Evolutionary conservation across 768 basidiomycete genomes (phyloP), one percentile per base, ranked within the genome.

Genomic region (Porpolomopsis calyptriformis): DNA sequence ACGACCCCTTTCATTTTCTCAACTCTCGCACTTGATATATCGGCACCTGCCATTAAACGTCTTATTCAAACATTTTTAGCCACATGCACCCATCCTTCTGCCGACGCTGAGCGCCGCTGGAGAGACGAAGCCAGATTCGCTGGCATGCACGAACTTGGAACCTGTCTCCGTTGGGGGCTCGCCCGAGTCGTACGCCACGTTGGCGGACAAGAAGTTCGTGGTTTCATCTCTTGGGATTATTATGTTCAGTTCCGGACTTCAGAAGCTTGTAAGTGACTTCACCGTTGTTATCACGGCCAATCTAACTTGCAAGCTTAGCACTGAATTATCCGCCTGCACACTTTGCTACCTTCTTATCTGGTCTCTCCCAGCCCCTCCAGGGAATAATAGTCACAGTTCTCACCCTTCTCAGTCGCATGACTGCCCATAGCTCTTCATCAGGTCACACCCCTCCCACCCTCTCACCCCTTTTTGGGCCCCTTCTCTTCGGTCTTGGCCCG

Each of bases 1-100:
- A 82, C 83, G 18, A 90, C 88, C 2, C 92, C 93, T 18, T 83
- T 96, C 65, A 80, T 97, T 51, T 94, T 97, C 68, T 88, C 87
- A 29, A 79, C 77, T 23, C 77, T 84, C 53, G 91, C 91, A 12
- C 78, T 97, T 49, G 92, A 96, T 56, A 71, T 93, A 34, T 84
- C 79, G 35, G 67, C 80, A 4, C 67, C 78, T n/a, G 76, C 80
- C 26, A 78, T 90, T 55, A 81, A 76, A 55, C 70, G 82, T 41
- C 74, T 97, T 45, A 81, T 94, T 50, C 72, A 77, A n/a, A 66
- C 81, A 5, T 97, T 93, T 64, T 64, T 96, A n/a, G 67, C 71
- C 34, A 80, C 78, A 4, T 83, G 81, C 55, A 46, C 60, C 8
- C 57, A 55, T 31, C 62, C 60, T 27, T 57, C 57, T 26, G 62